Evolutionary conservation across 2,329 filamentous ascomycete genomes (phyloP), one percentile per base, ranked within the genome.

Genomic region (Cordyceps militaris): DNA sequence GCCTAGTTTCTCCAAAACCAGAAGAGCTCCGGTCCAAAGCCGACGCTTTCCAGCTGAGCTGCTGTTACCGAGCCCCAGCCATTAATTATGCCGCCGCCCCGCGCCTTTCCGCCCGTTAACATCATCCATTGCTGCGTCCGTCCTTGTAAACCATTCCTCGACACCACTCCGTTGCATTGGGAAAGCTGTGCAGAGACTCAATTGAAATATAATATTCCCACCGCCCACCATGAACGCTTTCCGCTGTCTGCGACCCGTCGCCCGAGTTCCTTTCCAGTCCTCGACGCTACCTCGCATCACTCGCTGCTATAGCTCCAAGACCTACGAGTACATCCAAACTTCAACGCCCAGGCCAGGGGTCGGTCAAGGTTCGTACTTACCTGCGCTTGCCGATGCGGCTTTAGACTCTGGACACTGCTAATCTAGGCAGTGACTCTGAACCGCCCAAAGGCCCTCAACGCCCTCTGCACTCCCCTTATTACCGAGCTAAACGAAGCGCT

Each of bases 361-460:
- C 59, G 90, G 89, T 2, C 82, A 96, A 76, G 89, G 93, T 96
- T 80, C 16, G 38, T 19, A 11, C n/a, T 42, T 7, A 19, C 6
- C 16, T 42, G 38, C n/a, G n/a, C 38, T 21, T 13, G 8, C 9
- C 7, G 32, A 34, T 21, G n/a, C 14, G 8, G 4, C 24, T 43
- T 6, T 19, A 14, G 6, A 1, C 6, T n/a, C 1, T 34, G 24
- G 10, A 0, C n/a, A 28, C 9, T 26, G 23, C 42, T 48, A 30
- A 48, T 32, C 6, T 7, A n/a, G 57, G 4, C 65, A 97, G 93
- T 97, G 68, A 94, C 91, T 14, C 79, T 99, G 63, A 91, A 95
- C 80, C 88, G 94, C 46, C 94, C 94, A 62, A 96, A 95, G 79
- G 91, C 93, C 46, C 85, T 96, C 68, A 99, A 99, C 73, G 94